Evolutionary conservation across 257 asterid genomes (phyloP).

Genomic region (Nicotiana tabacum): DNA sequence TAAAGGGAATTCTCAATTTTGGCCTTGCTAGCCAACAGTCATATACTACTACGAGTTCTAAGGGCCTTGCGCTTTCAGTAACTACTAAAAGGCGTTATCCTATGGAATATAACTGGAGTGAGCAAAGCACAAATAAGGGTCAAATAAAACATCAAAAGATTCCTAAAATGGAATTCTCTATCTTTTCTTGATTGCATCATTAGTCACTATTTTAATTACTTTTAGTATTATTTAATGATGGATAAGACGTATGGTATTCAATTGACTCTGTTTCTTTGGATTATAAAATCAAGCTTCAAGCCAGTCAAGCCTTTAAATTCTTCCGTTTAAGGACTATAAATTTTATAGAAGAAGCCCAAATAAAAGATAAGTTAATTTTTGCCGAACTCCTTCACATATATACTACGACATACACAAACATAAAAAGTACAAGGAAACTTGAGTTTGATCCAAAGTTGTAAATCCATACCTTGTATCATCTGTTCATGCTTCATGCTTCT

Average conservation of each 20-base stretch:
- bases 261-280: background rate
- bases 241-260: too few species aligned
- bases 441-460: background rate
- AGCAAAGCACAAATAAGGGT: background rate
- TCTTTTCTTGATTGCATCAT: background rate
- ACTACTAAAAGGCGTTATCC: background rate
- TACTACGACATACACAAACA: background rate
- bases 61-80: background rate
- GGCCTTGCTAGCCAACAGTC: background rate
- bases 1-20: background rate
- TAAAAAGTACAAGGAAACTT: background rate
- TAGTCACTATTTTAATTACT: too few species aligned
- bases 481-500: conserved; percentile 65
- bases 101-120: background rate
- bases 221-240: too few species aligned
- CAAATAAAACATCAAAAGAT: background rate
- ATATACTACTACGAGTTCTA: background rate
- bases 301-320: too few species aligned
- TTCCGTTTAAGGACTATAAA: too few species aligned
- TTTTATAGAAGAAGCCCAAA: background rate
- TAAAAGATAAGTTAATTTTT: background rate
- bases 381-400: background rate
- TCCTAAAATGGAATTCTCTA: background rate
- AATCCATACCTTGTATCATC: conserved; percentile 45
- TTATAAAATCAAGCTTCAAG: background rate